Evolutionary conservation across 1,284 basidiomycete genomes (phyloP).

Genomic region (Tylopilus orsonianus): DNA sequence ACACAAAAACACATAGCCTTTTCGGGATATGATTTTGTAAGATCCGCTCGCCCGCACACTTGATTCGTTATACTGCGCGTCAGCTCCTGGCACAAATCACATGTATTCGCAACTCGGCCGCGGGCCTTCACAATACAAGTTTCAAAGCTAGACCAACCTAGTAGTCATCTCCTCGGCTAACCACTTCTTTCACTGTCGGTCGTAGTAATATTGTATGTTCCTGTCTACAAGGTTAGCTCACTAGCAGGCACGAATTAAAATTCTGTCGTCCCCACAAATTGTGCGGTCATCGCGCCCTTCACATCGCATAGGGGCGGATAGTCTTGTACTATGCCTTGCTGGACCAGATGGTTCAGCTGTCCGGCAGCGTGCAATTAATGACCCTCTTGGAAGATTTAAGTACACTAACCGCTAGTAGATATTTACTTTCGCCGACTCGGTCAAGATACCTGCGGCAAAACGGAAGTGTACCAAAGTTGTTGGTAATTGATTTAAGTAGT

Average conservation of each 20-base stretch:
- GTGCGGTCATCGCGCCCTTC: slow-evolving; percentile 86
- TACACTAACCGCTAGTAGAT: slow-evolving; percentile 80
- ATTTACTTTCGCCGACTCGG: slow-evolving; percentile 91
- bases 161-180: slow-evolving; percentile 93
- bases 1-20: slow-evolving; percentile 15
- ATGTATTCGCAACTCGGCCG: neutral
- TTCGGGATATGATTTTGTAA: slow-evolving; percentile 24
- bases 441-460: slow-evolving; percentile 97
- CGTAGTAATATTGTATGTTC: slow-evolving; percentile 93
- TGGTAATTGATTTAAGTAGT: slow-evolving; percentile 86
- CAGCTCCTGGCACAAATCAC: slow-evolving; percentile 2
- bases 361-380: neutral
- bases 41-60: neutral
- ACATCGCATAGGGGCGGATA: slow-evolving; percentile 94
- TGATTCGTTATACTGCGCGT: neutral
- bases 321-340: slow-evolving; percentile 85
- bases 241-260: neutral
- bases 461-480: slow-evolving; percentile 93
- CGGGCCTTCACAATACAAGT: neutral
- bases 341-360: slow-evolving; percentile 88
- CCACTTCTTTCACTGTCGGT: slow-evolving; percentile 93
- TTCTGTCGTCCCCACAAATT: slow-evolving; percentile 67
- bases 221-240: slow-evolving; percentile 37
- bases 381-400: neutral
- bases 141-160: slow-evolving; percentile 30